These are phyloP conservation scores for Ballota nigra DNA, from an alignment of 257 asterid genomes.

Conservation along the genomic window DNA sequence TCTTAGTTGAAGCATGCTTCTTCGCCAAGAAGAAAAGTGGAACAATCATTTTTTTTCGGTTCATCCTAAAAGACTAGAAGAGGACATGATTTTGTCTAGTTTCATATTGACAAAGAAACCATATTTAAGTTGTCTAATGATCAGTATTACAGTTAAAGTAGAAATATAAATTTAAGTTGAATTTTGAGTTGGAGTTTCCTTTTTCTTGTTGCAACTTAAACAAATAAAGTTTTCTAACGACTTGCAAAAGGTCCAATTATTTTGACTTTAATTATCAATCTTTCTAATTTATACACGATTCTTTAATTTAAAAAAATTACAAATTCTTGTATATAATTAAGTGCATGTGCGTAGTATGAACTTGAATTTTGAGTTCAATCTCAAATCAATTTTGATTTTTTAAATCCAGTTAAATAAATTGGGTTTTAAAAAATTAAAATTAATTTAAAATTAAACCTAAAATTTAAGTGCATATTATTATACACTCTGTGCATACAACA, in stretches of 20 bases:
- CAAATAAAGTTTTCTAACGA: not conserved
- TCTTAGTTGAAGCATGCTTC: not conserved
- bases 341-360: too few species aligned
- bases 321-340: too few species aligned
- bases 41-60: not conserved
- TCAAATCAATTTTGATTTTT: too few species aligned
- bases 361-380: too few species aligned
- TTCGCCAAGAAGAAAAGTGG: not conserved
- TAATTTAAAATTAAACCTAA: too few species aligned
- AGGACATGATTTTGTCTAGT: not conserved
- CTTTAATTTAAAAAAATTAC: too few species aligned
- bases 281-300: too few species aligned
- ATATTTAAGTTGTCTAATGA: not conserved
- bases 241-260: not conserved
- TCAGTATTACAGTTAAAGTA: not conserved
- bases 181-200: not conserved
- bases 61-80: not conserved
- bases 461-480: too few species aligned
- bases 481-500: too few species aligned
- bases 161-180: too few species aligned
- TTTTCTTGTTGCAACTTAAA: not conserved
- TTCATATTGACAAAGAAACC: not conserved
- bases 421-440: too few species aligned
- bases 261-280: not conserved
- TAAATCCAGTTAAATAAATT: too few species aligned